Evolutionary conservation across 768 basidiomycete genomes (phyloP).

Genomic region (Polyporus arcularius): DNA sequence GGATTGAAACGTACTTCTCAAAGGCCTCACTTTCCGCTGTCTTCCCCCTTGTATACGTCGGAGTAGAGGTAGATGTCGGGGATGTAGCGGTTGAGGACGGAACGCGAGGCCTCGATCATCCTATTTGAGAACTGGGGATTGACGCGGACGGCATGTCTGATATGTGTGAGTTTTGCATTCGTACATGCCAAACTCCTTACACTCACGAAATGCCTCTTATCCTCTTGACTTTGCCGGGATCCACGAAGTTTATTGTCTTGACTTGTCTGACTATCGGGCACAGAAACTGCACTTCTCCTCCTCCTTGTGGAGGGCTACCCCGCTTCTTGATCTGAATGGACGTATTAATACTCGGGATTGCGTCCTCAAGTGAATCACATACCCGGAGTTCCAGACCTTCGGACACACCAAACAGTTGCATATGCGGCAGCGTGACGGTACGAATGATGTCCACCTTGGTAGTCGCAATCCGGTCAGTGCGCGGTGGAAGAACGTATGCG

Average conservation of each 20-base stretch:
- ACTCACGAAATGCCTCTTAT: slow-evolving; percentile 95
- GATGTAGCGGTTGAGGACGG: slow-evolving; percentile 92
- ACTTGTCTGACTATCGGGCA: slow-evolving; percentile 90
- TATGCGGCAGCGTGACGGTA: slow-evolving; percentile 87
- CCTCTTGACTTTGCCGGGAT: slow-evolving; percentile 88
- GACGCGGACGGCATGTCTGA: slow-evolving; percentile 92
- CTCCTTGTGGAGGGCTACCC: slow-evolving; percentile 88
- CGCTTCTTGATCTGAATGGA: slow-evolving; percentile 83
- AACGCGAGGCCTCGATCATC: slow-evolving; percentile 94
- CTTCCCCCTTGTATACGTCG: slow-evolving; percentile 96
- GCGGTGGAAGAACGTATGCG: neutral
- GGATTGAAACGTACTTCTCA: too few species aligned
- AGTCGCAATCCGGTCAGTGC: neutral
- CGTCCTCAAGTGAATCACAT: slow-evolving; percentile 19
- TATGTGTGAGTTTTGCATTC: neutral
- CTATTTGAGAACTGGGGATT: slow-evolving; percentile 97
- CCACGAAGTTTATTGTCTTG: slow-evolving; percentile 91
- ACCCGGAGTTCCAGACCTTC: slow-evolving; percentile 91
- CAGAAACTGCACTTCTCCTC: slow-evolving; percentile 92
- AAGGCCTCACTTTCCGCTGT: slow-evolving; percentile 86
- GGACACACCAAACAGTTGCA: slow-evolving; percentile 87
- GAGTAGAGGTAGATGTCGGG: slow-evolving; percentile 99
- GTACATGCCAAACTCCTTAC: neutral
- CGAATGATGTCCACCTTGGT: slow-evolving; percentile 81
- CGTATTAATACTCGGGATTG: neutral